Base-by-base conservation (phyloP, 345 rosid genomes). In the Euphorbia lathyris region DNA sequence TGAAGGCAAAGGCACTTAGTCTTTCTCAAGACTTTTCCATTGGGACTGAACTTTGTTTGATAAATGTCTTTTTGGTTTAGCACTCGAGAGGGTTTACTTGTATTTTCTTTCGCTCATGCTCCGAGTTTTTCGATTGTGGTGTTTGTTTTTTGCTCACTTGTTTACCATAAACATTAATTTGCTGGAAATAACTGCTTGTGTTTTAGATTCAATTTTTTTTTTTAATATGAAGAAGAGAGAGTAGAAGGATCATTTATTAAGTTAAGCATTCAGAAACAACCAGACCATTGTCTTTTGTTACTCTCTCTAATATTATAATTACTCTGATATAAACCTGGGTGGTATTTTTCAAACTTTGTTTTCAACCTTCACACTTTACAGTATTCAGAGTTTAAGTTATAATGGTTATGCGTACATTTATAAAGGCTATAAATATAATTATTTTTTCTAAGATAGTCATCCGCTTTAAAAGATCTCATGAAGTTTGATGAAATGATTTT, bases 401-500 rank as follows among this genome's bases (percentile, higher is more conserved):
- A 20, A 61, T n/a, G 27, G n/a, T 26, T 34, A 29, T 32, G 42
- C 3, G 22, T 34, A 61, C 42, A 23, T 17, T 36, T 61, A 7
- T 60, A 1, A 12, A 36, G 52, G 50, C 48, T 29, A 19, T 7
- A 22, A 9, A 23, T 20, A 8, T 19, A 22, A 9, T 36, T 20
- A 8, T 19, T 63, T 19, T 64, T 63, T 63, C 9, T 43, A 27
- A 42, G 9, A 32, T 63, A 29, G 20, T 27, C 0, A 23, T 42
- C 12, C 42, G n/a, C 22, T 72, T 50, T 56, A 48, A 45, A 50
- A 32, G 43, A 58, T 63, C n/a, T 60, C 47, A 32, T 32, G 42
- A 58, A n/a, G 34, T 62, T 30, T 34, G 64, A 26, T 53, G n/a
- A 53, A 14, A 9, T 25, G 47, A 27, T 67, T 26, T 55, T 55